phyloP scores from a whole-genome alignment of 257 asterid genomes.

The Rauvolfia tetraphylla region DNA sequence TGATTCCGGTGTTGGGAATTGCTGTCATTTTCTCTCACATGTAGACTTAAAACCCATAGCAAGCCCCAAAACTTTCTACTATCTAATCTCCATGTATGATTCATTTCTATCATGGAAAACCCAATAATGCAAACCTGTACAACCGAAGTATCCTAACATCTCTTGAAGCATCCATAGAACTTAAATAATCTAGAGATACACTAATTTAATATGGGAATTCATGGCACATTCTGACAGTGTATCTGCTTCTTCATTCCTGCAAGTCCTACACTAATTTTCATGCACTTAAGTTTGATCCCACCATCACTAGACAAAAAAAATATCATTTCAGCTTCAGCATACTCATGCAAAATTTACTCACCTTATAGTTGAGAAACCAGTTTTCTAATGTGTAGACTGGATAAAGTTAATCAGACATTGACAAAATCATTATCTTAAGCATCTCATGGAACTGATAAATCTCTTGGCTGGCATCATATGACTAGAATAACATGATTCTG shows the following conservation, averaged over 20 bases:
- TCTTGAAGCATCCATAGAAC: background rate
- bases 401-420: background rate
- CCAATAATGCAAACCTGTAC: background rate
- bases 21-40: background rate
- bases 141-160: background rate
- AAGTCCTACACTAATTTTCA: background rate
- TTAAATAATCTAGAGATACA: background rate
- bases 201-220: background rate
- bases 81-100: background rate
- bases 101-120: background rate
- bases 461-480: background rate
- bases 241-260: background rate
- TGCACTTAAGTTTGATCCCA: background rate
- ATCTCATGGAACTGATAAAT: background rate
- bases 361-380: background rate
- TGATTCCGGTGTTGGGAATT: background rate
- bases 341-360: background rate
- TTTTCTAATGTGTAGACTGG: background rate
- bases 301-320: background rate
- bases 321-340: background rate
- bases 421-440: background rate
- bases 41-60: background rate
- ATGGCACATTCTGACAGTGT: background rate
- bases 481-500: background rate
- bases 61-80: background rate